Percentiles rank a stretch among this genome's conserved stretches.
These are phyloP conservation scores for Rhizopogon vulgaris DNA, from an alignment of 768 basidiomycete species.

Conservation along the genomic window DNA sequence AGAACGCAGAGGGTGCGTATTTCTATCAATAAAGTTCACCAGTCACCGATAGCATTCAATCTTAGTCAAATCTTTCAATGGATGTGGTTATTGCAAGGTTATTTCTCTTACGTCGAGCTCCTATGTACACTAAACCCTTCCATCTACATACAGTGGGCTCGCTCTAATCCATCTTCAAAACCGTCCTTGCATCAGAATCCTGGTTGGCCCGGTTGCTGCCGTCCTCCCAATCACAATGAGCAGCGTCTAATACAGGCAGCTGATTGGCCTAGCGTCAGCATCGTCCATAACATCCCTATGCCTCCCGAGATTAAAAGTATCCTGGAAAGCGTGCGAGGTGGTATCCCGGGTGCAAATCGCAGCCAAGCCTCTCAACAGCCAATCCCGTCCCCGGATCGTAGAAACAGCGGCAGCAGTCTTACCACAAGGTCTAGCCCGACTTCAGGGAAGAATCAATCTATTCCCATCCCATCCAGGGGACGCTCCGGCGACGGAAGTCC, in stretches of 20 bases:
- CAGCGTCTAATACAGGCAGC: slow-evolving; percentile 58
- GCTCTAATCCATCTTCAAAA: slow-evolving; percentile 48
- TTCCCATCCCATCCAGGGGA: slow-evolving; percentile 36
- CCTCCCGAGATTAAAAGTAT: slow-evolving; percentile 66
- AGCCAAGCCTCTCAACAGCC: slow-evolving; percentile 24
- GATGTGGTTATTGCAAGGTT: slow-evolving; percentile 90
- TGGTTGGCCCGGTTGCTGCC: slow-evolving; percentile 88
- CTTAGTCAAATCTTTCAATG: slow-evolving; percentile 74
- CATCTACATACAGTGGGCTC: slow-evolving; percentile 62
- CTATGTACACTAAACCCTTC: slow-evolving; percentile 19
- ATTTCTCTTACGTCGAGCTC: slow-evolving; percentile 12
- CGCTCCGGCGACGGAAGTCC: slow-evolving; percentile 49
- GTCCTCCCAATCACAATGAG: slow-evolving; percentile 59
- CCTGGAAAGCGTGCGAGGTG: slow-evolving; percentile 47
- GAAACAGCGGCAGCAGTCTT: slow-evolving; percentile 35
- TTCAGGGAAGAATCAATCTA: slow-evolving; percentile 33
- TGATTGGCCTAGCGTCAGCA: slow-evolving; percentile 78
- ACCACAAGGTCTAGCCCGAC: slow-evolving; percentile 22
- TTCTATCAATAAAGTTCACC: slow-evolving; percentile 9
- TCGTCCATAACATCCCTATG: slow-evolving; percentile 68
- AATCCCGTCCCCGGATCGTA: slow-evolving; percentile 36
- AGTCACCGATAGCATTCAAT: slow-evolving; percentile 12
- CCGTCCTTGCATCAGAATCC: slow-evolving; percentile 56
- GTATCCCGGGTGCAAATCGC: slow-evolving; percentile 27
- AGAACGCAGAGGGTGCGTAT: slow-evolving; percentile 78